Conservation (phyloP, 208 protist species). For the Wallacemonas sp. region DNA sequence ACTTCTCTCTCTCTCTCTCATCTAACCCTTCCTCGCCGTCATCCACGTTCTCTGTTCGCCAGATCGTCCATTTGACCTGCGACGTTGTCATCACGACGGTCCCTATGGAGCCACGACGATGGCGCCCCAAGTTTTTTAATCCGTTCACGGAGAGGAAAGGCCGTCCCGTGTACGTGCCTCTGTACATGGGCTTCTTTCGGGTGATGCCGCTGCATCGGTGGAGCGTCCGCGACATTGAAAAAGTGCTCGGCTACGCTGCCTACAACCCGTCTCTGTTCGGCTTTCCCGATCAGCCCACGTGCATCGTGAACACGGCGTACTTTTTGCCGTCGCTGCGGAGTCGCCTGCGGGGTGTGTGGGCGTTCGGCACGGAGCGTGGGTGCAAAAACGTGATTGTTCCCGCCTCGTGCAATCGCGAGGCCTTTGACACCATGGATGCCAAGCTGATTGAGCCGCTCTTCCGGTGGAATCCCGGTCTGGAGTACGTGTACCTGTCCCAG, state of each 20-base stretch:
- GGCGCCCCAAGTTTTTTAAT: conserved; percentile 82
- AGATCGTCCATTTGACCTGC: too few species aligned
- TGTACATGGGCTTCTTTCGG: conserved; percentile 87
- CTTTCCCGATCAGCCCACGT: conserved; percentile 80
- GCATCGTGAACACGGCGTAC: conserved; percentile 87
- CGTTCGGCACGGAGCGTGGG: conserved; percentile 83
- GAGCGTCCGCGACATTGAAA: conserved; percentile 68
- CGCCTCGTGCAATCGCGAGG: conserved; percentile 62
- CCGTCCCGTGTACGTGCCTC: conserved; percentile 40
- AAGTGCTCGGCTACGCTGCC: conserved; percentile 76
- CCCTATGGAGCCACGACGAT: conserved; percentile 81
- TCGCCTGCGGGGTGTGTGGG: conserved; percentile 64
- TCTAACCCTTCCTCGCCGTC: background rate
- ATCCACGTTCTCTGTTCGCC: too few species aligned
- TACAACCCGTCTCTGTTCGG: conserved; percentile 85
- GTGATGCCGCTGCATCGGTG: conserved; percentile 83
- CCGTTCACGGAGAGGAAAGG: conserved; percentile 72
- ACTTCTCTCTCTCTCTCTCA: background rate
- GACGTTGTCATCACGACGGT: too few species aligned
- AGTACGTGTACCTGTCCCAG: conserved; percentile 86
- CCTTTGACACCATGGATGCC: conserved; percentile 80
- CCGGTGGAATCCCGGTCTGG: conserved; percentile 85
- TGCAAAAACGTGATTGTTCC: conserved; percentile 88
- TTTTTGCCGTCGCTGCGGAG: conserved; percentile 83
- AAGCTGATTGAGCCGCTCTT: conserved; percentile 84